Conservation (phyloP, 179 eudicot genomes). For the Kewa caespitosa region DNA sequence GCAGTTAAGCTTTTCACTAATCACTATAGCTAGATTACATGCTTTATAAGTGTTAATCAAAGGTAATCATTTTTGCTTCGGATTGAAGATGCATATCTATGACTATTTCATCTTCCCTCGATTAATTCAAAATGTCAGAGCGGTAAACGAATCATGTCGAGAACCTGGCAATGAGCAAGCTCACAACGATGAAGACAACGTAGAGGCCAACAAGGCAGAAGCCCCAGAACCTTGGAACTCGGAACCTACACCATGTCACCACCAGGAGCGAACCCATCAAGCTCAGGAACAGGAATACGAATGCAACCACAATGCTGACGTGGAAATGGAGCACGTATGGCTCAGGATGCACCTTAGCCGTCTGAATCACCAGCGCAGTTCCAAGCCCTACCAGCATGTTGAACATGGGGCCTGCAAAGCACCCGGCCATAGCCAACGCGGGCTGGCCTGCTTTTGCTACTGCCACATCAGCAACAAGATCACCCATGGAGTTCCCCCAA, state of each 20-base stretch:
- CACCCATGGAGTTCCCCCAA: conserved; percentile 97
- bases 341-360: conserved; percentile 62
- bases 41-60: not conserved
- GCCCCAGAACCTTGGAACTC: conserved; percentile 96
- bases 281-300: conserved; percentile 84
- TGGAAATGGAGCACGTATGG: conserved; percentile 81
- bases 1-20: not conserved
- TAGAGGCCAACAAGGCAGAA: conserved; percentile 93
- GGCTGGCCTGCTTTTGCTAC: conserved; percentile 98
- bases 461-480: conserved; percentile 97
- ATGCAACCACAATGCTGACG: conserved; percentile 78
- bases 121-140: not conserved
- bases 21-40: not conserved
- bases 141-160: conserved; percentile 30
- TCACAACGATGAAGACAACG: conserved; percentile 57
- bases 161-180: conserved; percentile 68
- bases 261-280: conserved; percentile 92
- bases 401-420: conserved; percentile 98
- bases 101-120: not conserved
- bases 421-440: conserved; percentile 98
- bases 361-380: conserved; percentile 73
- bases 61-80: not conserved
- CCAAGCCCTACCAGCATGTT: conserved; percentile 96
- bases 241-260: conserved; percentile 76
- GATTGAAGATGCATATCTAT: not conserved